Evolutionary conservation across 352 stramenopile genomes (phyloP), one percentile per base, ranked within the genome.

Genomic region (Lagenidium sp.): DNA sequence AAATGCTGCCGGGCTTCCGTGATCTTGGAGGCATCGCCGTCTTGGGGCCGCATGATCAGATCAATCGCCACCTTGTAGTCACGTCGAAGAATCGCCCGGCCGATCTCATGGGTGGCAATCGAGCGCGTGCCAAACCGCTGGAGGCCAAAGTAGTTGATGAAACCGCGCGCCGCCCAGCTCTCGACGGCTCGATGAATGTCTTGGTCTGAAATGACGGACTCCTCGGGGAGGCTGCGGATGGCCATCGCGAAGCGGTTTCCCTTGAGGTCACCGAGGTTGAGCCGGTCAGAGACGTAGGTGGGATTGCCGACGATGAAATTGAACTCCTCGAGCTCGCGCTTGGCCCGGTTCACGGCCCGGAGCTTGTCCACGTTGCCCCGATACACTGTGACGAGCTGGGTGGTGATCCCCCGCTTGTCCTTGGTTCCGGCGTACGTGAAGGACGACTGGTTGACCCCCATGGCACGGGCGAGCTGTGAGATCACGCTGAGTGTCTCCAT

Each of bases 141-240:
- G 39, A 98, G 77, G 3, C 96, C 96, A 70, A 98, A 99, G 71
- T 98, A 98, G 56, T 99, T 99, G 53, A 98, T 94, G 62, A 98
- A 99, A 6, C 96, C 95, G 22, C 65, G 53, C 4, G 48, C n/a
- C 4, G 62, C 54, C 80, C 86, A 96, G 37, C 58, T 86, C 10
- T 63, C 48, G 26, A 95, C 72, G 0, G 77, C 78, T n/a, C 50
- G 49, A 31, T 85, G 56, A 38, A 94, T 60, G 13, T 80, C 53
- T 0, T 69, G 57, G 31, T 84, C 70, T 11, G 77, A 72, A 8
- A 97, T 65, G 6, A 66, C 47, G 4, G 55, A 36, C 12, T 70
- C 57, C 15, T 50, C 40, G 4, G 78, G 79, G 23, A 98, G 63
- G 47, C 97, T 96, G 23, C 96, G 80, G 18, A 99, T 87, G 22